These are phyloP conservation scores for Glutinoglossum americanum DNA, from an alignment of 495 filamentous ascomycete species.

Conservation along the genomic window DNA sequence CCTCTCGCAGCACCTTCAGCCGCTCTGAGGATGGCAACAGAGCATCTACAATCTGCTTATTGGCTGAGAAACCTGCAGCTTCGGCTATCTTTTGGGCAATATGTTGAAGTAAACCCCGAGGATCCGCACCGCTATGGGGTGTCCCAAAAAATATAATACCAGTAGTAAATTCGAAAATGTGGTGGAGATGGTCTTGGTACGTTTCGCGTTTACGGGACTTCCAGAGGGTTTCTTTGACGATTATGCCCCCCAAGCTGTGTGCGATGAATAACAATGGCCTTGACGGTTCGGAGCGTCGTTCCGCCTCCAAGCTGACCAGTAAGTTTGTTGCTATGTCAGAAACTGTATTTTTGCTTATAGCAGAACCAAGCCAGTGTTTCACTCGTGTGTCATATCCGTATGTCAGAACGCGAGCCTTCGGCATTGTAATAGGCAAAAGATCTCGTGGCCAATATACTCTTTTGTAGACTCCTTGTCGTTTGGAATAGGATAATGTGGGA, in stretches of 20 bases:
- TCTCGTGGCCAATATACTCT: slow-evolving; percentile 7
- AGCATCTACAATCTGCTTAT: slow-evolving; percentile 11
- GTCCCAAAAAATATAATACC: slow-evolving; percentile 24
- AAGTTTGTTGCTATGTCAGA: slow-evolving; percentile 19
- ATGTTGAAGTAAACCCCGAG: slow-evolving; percentile 10
- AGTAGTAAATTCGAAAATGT: slow-evolving; percentile 16
- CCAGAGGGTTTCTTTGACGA: slow-evolving; percentile 22
- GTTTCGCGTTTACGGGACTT: slow-evolving; percentile 7
- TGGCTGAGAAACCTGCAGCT: slow-evolving; percentile 10
- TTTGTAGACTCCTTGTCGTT: background rate
- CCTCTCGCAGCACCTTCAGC: slow-evolving; percentile 14
- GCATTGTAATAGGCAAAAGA: background rate
- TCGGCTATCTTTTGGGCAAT: slow-evolving; percentile 9
- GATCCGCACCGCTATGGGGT: slow-evolving; percentile 17
- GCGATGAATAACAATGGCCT: slow-evolving; percentile 25
- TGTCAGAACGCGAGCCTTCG: background rate
- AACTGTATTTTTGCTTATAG: slow-evolving; percentile 16
- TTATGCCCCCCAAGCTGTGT: too few species aligned
- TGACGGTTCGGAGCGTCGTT: slow-evolving; percentile 10
- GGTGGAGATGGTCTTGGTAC: slow-evolving; percentile 9
- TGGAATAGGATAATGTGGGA: background rate
- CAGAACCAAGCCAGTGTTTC: slow-evolving; percentile 10
- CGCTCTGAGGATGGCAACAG: slow-evolving; percentile 15
- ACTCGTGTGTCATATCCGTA: slow-evolving; percentile 13
- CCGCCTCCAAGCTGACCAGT: slow-evolving; percentile 16